These are phyloP conservation scores for Combretum micranthum DNA, from an alignment of 345 rosid species.

Conservation along the genomic window DNA sequence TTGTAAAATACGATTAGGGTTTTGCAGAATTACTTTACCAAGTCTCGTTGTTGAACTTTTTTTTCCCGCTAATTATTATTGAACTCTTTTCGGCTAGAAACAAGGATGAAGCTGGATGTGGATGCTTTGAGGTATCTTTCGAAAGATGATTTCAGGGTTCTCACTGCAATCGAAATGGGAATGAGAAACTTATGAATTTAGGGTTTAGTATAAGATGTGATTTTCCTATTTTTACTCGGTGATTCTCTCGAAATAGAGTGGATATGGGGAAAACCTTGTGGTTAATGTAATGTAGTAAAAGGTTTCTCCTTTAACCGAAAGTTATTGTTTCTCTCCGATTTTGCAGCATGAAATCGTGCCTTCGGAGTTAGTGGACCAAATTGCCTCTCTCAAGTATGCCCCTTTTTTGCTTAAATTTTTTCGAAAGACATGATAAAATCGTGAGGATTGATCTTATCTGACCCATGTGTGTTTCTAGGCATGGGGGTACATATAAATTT, in stretches of 20 bases:
- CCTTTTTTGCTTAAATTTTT: neutral
- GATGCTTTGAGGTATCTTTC: conserved; percentile 72
- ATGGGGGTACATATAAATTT: conserved; percentile 87
- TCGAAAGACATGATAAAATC: neutral
- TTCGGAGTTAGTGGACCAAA: conserved; percentile 62
- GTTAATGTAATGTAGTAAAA: no score
- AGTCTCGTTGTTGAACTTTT: no score
- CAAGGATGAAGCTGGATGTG: conserved; percentile 68
- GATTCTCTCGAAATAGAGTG: no score
- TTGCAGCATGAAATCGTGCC: conserved; percentile 88
- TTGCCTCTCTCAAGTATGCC: conserved; percentile 73
- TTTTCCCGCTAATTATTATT: no score
- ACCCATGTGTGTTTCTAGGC: conserved; percentile 28
- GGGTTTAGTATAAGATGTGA: neutral
- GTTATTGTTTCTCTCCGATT: neutral
- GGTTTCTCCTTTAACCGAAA: no score
- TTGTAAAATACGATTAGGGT: no score
- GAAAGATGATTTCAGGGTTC: conserved; percentile 88
- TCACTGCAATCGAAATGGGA: conserved; percentile 93
- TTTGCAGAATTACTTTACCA: no score
- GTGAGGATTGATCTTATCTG: neutral
- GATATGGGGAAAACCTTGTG: no score
- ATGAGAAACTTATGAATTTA: conserved; percentile 53
- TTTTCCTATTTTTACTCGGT: no score
- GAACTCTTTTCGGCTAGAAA: no score